phyloP scores from a whole-genome alignment of 192 early-diverging fungal genomes.

The Backusella tarrabulga region DNA sequence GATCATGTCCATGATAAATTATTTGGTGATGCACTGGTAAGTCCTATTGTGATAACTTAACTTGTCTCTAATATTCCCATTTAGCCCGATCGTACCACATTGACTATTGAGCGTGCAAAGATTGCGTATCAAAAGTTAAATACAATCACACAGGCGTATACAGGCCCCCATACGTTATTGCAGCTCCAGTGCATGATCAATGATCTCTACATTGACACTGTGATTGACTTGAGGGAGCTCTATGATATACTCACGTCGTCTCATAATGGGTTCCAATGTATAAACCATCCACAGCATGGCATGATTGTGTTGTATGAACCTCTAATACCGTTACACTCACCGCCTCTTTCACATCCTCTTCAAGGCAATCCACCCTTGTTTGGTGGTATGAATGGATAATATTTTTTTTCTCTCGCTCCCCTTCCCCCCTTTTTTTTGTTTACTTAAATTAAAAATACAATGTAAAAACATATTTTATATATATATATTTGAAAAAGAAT shows the following conservation, averaged over 20 bases:
- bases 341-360: neutral
- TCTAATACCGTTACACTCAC: neutral
- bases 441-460: conserved; percentile 19
- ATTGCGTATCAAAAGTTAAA: conserved; percentile 36
- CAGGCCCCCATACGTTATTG: conserved; percentile 17
- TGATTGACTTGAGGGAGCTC: conserved; percentile 26
- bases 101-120: conserved; percentile 32
- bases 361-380: conserved; percentile 16
- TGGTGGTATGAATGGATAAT: conserved; percentile 16
- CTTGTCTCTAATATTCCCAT: neutral
- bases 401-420: neutral
- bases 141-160: conserved; percentile 16
- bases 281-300: conserved; percentile 29
- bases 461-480: conserved; percentile 15
- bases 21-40: conserved; percentile 35
- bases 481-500: conserved; percentile 15
- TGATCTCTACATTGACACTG: conserved; percentile 25
- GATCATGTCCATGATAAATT: conserved; percentile 27
- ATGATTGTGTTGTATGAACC: conserved; percentile 25
- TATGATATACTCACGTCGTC: conserved; percentile 19
- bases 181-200: conserved; percentile 27
- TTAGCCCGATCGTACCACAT: conserved; percentile 22
- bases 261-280: conserved; percentile 27
- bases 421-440: neutral
- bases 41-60: too few species aligned